Conservation (phyloP, 2,329 filamentous ascomycete species). For the Fusarium sp. region DNA sequence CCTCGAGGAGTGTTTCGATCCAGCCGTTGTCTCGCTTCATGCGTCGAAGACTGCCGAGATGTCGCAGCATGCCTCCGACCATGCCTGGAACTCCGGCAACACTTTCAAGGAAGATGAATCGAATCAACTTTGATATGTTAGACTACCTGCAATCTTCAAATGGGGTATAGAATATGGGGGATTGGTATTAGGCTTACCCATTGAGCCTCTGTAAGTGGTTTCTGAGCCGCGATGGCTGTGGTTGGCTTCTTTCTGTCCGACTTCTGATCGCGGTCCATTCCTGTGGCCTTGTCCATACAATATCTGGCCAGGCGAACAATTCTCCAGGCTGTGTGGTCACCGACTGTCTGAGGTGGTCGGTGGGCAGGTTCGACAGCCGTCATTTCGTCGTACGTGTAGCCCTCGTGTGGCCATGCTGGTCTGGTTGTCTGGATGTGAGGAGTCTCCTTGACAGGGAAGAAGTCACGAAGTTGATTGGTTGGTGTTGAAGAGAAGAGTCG, state of each 20-base stretch:
- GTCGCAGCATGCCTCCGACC: constrained; percentile 94
- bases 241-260: constrained; percentile 70
- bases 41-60: constrained; percentile 84
- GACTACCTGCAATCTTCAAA: background rate
- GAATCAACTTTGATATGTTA: constrained; percentile 67
- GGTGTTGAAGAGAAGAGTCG: constrained; percentile 65
- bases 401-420: constrained; percentile 77
- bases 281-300: constrained; percentile 85
- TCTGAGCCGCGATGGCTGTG: constrained; percentile 64
- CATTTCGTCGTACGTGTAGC: constrained; percentile 87
- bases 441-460: constrained; percentile 74
- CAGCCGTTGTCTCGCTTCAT: constrained; percentile 96
- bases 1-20: constrained; percentile 93
- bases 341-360: constrained; percentile 76
- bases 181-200: constrained; percentile 66
- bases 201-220: constrained; percentile 83
- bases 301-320: constrained; percentile 82
- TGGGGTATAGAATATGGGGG: background rate
- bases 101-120: constrained; percentile 94
- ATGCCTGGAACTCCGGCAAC: constrained; percentile 97
- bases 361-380: constrained; percentile 79
- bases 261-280: constrained; percentile 78
- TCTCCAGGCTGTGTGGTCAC: constrained; percentile 83
- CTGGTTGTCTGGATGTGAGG: constrained; percentile 72
- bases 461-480: constrained; percentile 63